These are phyloP conservation scores for Aureobasidium lini DNA, from an alignment of 2,329 filamentous ascomycete species.

Conservation along the genomic window DNA sequence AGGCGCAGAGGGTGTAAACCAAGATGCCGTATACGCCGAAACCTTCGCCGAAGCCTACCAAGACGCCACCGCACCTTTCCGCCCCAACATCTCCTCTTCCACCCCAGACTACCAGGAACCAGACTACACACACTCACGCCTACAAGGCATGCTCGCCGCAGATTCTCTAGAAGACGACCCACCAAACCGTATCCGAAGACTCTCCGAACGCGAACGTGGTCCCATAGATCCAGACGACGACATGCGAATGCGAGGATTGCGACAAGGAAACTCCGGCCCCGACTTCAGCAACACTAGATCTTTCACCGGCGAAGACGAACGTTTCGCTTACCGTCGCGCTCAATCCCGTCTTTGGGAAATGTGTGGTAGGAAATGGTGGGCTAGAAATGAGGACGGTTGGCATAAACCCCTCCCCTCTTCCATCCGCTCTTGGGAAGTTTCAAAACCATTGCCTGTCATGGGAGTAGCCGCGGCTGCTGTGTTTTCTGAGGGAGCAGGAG, in stretches of 20 bases:
- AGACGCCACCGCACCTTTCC: slow-evolving; percentile 67
- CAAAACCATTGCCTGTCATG: neutral
- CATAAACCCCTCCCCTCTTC: slow-evolving; percentile 59
- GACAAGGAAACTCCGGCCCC: slow-evolving; percentile 19
- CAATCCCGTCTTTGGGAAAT: slow-evolving; percentile 76
- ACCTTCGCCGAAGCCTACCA: slow-evolving; percentile 69
- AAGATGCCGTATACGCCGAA: slow-evolving; percentile 55
- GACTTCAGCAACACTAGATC: slow-evolving; percentile 62
- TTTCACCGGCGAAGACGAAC: slow-evolving; percentile 74
- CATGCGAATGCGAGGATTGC: slow-evolving; percentile 13
- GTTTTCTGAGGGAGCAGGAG: neutral
- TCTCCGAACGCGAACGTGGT: slow-evolving; percentile 16
- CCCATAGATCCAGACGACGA: slow-evolving; percentile 17
- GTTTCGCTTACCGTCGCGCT: slow-evolving; percentile 73
- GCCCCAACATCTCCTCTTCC: slow-evolving; percentile 69
- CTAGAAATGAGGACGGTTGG: slow-evolving; percentile 53
- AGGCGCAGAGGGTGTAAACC: slow-evolving; percentile 13
- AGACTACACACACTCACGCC: slow-evolving; percentile 30
- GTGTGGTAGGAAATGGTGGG: slow-evolving; percentile 66
- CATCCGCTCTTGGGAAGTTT: slow-evolving; percentile 58
- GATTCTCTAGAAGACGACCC: slow-evolving; percentile 45
- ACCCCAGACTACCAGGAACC: slow-evolving; percentile 30
- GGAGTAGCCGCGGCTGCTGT: neutral
- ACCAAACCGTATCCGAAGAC: slow-evolving; percentile 32
- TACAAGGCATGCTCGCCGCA: slow-evolving; percentile 30